These are phyloP conservation scores for Thraustochytrium striatum DNA, from an alignment of 352 stramenopile genomes.

Conservation along the genomic window DNA sequence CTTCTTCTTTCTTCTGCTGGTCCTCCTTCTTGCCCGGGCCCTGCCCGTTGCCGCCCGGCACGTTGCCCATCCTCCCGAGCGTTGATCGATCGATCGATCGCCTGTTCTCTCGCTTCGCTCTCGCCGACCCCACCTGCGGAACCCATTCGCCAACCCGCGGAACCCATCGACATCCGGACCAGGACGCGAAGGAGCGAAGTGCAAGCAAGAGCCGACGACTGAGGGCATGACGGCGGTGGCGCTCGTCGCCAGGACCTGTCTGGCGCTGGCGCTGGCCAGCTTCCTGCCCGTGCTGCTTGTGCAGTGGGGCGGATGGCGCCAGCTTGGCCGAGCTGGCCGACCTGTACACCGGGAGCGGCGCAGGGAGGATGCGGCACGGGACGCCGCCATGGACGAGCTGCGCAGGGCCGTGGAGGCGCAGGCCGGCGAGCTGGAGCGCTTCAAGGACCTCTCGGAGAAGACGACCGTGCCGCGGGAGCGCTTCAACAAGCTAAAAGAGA, in stretches of 20 bases:
- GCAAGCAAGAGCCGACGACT: neutral
- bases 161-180: neutral
- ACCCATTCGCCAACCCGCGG: neutral
- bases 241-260: neutral
- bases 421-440: neutral
- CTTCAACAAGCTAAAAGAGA: conserved; percentile 38
- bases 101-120: no score
- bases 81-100: neutral
- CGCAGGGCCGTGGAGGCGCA: conserved; percentile 23
- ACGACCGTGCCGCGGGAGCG: conserved; percentile 1
- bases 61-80: conserved; percentile 6
- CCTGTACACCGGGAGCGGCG: neutral
- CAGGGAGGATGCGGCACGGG: no score
- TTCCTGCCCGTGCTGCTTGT: neutral
- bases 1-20: conserved; percentile 53
- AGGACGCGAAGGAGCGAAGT: neutral
- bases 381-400: no score
- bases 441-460: neutral
- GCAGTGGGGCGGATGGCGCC: neutral
- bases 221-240: neutral
- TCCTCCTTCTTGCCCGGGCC: conserved; percentile 17
- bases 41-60: neutral
- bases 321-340: neutral
- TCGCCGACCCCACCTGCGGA: neutral
- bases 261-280: neutral